Conservation (phyloP, 139 green algal genomes). For the Diplosphaera chodatii region DNA sequence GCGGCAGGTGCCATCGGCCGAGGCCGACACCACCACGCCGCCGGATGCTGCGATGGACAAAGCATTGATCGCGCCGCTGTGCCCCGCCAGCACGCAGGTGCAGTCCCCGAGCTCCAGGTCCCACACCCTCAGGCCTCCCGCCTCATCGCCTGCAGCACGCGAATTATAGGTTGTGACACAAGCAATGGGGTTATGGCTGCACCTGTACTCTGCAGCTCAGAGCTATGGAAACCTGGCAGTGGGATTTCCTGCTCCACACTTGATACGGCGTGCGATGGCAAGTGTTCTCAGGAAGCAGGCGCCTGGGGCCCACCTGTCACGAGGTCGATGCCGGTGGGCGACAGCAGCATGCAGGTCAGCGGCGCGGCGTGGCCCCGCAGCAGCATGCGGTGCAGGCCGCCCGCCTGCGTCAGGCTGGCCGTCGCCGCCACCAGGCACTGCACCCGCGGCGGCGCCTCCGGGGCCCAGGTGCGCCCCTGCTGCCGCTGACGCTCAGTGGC, state of each 20-base stretch:
- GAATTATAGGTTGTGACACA: too few relatives aligned
- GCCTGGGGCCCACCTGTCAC: constrained; percentile 49
- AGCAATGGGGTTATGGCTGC: too few relatives aligned
- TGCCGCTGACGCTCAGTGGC: not conserved
- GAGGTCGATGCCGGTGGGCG: constrained; percentile 61
- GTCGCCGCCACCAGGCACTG: constrained; percentile 47
- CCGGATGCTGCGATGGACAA: constrained; percentile 34
- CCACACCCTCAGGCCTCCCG: constrained; percentile 49
- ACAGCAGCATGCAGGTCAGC: constrained; percentile 53
- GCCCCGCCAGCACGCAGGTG: constrained; percentile 55
- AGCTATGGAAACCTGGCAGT: too few relatives aligned
- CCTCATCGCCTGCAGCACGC: constrained; percentile 20
- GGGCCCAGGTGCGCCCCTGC: not conserved
- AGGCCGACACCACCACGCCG: constrained; percentile 34
- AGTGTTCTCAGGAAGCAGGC: too few relatives aligned
- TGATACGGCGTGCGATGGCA: too few relatives aligned
- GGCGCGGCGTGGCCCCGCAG: constrained; percentile 62
- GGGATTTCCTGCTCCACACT: too few relatives aligned
- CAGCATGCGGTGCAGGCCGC: constrained; percentile 68
- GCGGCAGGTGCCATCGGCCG: constrained; percentile 33
- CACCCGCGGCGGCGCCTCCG: not conserved
- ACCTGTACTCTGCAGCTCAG: too few relatives aligned
- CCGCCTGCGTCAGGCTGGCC: constrained; percentile 69
- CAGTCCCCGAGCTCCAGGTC: constrained; percentile 80
- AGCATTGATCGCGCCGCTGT: constrained; percentile 24